These are phyloP conservation scores for Phoma sp. DNA, from an alignment of 2,329 filamentous ascomycete genomes.

Conservation along the genomic window DNA sequence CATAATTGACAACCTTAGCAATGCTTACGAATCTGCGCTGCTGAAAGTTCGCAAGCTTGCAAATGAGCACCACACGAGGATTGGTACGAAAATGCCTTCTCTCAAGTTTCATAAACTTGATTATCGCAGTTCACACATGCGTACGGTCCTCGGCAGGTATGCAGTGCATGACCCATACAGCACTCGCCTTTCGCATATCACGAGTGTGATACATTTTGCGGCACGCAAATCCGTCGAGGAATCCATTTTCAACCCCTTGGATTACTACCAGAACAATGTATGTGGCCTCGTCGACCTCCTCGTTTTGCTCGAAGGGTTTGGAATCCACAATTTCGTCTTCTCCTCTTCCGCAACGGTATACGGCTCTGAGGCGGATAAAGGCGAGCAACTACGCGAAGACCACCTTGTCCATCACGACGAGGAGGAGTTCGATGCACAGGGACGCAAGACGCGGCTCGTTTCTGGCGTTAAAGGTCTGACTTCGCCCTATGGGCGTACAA, in stretches of 20 bases:
- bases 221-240: slow-evolving; percentile 69
- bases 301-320: slow-evolving; percentile 59
- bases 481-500: slow-evolving; percentile 68
- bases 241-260: slow-evolving; percentile 63
- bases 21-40: slow-evolving; percentile 43
- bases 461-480: slow-evolving; percentile 51
- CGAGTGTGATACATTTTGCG: slow-evolving; percentile 70
- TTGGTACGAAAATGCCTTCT: slow-evolving; percentile 35
- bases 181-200: slow-evolving; percentile 53
- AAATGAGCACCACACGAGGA: not conserved
- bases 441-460: slow-evolving; percentile 1
- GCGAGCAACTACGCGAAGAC: slow-evolving; percentile 60
- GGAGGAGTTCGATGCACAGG: not conserved
- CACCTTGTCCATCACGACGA: slow-evolving; percentile 54
- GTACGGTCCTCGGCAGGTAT: slow-evolving; percentile 12
- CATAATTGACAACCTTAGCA: slow-evolving; percentile 50
- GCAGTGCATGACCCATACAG: slow-evolving; percentile 15
- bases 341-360: slow-evolving; percentile 71
- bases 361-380: slow-evolving; percentile 49
- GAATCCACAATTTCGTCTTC: slow-evolving; percentile 69
- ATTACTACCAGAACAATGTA: slow-evolving; percentile 71
- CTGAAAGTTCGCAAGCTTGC: slow-evolving; percentile 22
- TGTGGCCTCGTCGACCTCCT: slow-evolving; percentile 65
- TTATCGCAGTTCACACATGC: slow-evolving; percentile 43
- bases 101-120: slow-evolving; percentile 54